Conservation (phyloP, 495 filamentous ascomycete species). For the Aspergillus steynii region DNA sequence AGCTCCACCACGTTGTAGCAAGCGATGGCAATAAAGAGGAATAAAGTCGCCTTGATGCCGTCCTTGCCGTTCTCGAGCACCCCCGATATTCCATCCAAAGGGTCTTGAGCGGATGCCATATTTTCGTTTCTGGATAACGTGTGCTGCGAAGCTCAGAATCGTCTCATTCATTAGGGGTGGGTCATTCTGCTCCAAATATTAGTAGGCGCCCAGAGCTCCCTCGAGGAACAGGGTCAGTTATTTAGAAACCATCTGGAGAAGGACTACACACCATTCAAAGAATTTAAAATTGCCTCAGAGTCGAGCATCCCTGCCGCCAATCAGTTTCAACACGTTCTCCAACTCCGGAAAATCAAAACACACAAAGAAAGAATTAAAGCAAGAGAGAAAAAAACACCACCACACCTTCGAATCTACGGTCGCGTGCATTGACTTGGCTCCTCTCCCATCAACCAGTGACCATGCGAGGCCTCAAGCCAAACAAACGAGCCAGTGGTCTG, state of each 20-base stretch:
- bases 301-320: neutral
- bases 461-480: neutral
- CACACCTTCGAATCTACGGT: neutral
- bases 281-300: neutral
- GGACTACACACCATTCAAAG: neutral
- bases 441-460: neutral
- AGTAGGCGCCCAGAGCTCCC: neutral
- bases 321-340: neutral
- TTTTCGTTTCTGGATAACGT: neutral
- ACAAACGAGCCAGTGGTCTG: neutral
- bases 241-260: neutral
- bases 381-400: neutral
- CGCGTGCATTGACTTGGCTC: neutral
- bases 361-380: too few relatives aligned
- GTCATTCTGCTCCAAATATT: neutral
- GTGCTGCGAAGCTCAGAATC: neutral
- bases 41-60: conserved; percentile 34
- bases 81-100: conserved; percentile 41
- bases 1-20: conserved; percentile 55
- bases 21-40: conserved; percentile 48
- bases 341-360: neutral
- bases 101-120: conserved; percentile 22
- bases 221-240: neutral
- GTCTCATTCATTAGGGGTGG: neutral
- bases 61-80: conserved; percentile 25